Conservation (phyloP, 164 flowering plant genomes). For the Dillenia suffruticosa region DNA sequence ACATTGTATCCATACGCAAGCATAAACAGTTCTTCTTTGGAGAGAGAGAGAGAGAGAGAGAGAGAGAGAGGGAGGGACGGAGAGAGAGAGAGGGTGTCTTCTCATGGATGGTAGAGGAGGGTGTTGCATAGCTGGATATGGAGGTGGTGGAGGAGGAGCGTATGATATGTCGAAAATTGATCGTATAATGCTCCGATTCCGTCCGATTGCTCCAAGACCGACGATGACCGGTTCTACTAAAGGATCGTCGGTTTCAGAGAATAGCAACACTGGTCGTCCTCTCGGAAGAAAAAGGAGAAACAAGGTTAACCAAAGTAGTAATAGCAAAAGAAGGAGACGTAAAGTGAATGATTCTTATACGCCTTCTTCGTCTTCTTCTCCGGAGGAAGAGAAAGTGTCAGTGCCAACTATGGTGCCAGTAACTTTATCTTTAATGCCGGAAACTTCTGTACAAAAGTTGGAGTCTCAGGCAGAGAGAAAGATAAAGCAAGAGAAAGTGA, state of each 20-base stretch:
- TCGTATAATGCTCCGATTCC: conserved; percentile 64
- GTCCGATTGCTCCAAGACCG: conserved; percentile 93
- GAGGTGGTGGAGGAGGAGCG: conserved; percentile 21
- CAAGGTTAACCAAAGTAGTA: conserved; percentile 13
- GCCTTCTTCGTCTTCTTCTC: not conserved
- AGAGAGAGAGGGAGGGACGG: conserved; percentile 2
- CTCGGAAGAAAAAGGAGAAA: conserved; percentile 38
- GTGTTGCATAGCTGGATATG: conserved; percentile 68
- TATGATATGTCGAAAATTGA: conserved; percentile 45
- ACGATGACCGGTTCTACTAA: conserved; percentile 22
- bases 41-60: not conserved
- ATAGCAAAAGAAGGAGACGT: conserved; percentile 15
- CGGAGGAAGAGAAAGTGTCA: conserved; percentile 15
- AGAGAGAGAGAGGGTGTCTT: not conserved
- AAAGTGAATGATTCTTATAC: not conserved
- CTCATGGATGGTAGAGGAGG: conserved; percentile 66
- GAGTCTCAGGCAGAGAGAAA: conserved; percentile 10
- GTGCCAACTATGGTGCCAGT: conserved; percentile 16
- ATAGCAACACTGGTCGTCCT: conserved; percentile 5
- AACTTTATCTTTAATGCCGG: conserved; percentile 66
- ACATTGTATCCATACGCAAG: not conserved
- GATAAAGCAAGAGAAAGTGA: not conserved
- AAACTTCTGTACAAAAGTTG: conserved; percentile 35
- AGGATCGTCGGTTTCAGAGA: conserved; percentile 26
- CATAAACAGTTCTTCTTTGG: not conserved